These are phyloP conservation scores for Mycosarcoma mackinlayi DNA, from an alignment of 1,284 basidiomycete genomes.

Conservation along the genomic window DNA sequence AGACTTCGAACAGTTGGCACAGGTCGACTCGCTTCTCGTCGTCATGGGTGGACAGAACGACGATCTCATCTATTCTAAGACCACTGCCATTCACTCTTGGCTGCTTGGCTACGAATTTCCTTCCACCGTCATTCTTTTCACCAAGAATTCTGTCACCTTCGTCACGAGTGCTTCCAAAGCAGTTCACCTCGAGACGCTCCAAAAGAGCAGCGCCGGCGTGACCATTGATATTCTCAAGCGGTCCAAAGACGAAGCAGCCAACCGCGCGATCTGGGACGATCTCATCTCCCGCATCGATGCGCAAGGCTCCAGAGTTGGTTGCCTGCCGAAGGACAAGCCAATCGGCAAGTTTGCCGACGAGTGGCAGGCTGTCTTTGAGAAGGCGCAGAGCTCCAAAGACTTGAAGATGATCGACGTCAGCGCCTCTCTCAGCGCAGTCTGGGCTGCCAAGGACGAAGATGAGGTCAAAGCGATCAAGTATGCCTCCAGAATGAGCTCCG, in stretches of 20 bases:
- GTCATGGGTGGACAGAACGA: constrained; percentile 55
- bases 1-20: constrained; percentile 32
- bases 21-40: constrained; percentile 50
- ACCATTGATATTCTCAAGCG: constrained; percentile 68
- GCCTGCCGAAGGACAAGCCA: constrained; percentile 80
- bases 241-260: constrained; percentile 68
- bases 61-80: constrained; percentile 54
- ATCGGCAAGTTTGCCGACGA: constrained; percentile 82
- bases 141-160: constrained; percentile 77
- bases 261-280: constrained; percentile 67
- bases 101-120: constrained; percentile 96
- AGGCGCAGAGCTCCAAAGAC: constrained; percentile 53
- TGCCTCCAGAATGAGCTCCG: constrained; percentile 85
- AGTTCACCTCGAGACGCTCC: constrained; percentile 57
- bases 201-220: constrained; percentile 47
- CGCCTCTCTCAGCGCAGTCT: constrained; percentile 78
- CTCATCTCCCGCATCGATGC: constrained; percentile 46
- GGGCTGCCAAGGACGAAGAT: constrained; percentile 89
- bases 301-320: constrained; percentile 55
- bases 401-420: constrained; percentile 83
- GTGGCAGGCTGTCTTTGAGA: constrained; percentile 74
- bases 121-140: constrained; percentile 86
- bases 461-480: constrained; percentile 72
- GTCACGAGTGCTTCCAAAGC: constrained; percentile 87
- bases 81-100: constrained; percentile 75